Conservation (phyloP, 2,329 filamentous ascomycete genomes). For the Aspergillus sp. region DNA sequence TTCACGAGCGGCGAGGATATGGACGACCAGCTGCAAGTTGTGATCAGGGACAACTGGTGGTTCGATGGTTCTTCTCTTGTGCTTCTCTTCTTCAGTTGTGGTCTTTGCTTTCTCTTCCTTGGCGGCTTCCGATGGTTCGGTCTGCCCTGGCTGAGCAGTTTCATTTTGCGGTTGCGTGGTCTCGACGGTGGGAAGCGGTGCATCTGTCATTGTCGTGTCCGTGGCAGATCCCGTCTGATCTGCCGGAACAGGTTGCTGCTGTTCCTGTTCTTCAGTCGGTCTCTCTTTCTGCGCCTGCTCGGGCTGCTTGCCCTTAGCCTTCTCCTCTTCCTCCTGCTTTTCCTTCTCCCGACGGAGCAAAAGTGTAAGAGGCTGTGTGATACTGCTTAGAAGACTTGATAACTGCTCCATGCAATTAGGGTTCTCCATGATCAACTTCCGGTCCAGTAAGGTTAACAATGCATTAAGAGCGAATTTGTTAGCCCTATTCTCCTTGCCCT, state of each 20-base stretch:
- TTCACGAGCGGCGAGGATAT: conserved; percentile 92
- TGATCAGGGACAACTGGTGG: conserved; percentile 84
- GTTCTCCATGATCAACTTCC: conserved; percentile 95
- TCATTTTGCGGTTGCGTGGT: conserved; percentile 31
- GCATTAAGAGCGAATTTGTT: conserved; percentile 92
- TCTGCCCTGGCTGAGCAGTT: conserved; percentile 34
- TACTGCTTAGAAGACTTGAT: conserved; percentile 80
- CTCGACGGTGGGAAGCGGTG: conserved; percentile 34
- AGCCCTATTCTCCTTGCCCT: conserved; percentile 79
- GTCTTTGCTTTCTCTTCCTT: conserved; percentile 43
- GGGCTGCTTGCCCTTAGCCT: conserved; percentile 43
- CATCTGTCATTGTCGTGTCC: conserved; percentile 46
- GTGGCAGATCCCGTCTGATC: conserved; percentile 29
- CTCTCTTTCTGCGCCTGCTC: conserved; percentile 28
- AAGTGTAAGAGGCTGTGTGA: conserved; percentile 81
- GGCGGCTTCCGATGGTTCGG: conserved; percentile 28
- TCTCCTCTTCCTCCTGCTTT: conserved; percentile 53
- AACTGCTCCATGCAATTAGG: conserved; percentile 95
- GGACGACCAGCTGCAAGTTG: conserved; percentile 91
- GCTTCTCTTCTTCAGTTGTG: conserved; percentile 49
- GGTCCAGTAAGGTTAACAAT: conserved; percentile 81
- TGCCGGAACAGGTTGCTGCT: conserved; percentile 28
- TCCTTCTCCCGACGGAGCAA: conserved; percentile 83
- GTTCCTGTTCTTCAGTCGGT: conserved; percentile 25
- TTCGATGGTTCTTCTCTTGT: conserved; percentile 66